These are phyloP conservation scores for Plasmodium gonderi DNA, from an alignment of 169 alveolate genomes.

Conservation along the genomic window DNA sequence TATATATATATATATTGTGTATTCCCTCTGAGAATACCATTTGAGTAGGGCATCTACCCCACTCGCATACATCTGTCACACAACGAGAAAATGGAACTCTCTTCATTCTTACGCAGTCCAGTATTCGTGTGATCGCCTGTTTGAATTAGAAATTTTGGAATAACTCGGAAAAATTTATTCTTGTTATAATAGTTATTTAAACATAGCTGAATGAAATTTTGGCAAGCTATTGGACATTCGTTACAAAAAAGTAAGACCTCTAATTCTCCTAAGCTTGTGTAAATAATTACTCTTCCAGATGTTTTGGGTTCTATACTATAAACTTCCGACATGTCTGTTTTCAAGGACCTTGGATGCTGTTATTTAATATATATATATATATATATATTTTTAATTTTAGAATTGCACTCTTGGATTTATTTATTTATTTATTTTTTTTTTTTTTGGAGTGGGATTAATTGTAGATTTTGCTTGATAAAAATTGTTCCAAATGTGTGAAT, in stretches of 20 bases:
- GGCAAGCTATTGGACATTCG: slow-evolving; percentile 93
- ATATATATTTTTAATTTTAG: background rate
- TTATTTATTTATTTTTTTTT: too few relatives aligned
- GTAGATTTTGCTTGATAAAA: too few relatives aligned
- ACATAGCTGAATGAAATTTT: slow-evolving; percentile 92
- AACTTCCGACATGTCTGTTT: slow-evolving; percentile 92
- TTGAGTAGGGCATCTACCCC: too few relatives aligned
- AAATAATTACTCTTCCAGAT: slow-evolving; percentile 92
- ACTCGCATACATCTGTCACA: too few relatives aligned
- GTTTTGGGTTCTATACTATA: slow-evolving; percentile 92
- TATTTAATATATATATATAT: background rate
- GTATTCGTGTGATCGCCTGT: slow-evolving; percentile 91
- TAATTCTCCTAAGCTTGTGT: slow-evolving; percentile 93
- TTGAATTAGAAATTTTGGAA: slow-evolving; percentile 92
- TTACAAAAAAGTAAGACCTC: slow-evolving; percentile 92
- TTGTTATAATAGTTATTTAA: slow-evolving; percentile 92
- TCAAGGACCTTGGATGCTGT: background rate
- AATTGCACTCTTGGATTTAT: too few relatives aligned
- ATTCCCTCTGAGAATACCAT: too few relatives aligned
- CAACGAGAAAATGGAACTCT: too few relatives aligned
- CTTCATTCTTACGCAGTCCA: slow-evolving; percentile 78
- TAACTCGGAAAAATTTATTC: slow-evolving; percentile 91
- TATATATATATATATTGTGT: too few relatives aligned
- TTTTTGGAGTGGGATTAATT: too few relatives aligned
- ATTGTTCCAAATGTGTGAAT: too few relatives aligned